Evolutionary conservation across 2,329 filamentous ascomycete species (phyloP), one percentile per base, ranked within the genome.

Genomic region (Colletotrichum coccodes): DNA sequence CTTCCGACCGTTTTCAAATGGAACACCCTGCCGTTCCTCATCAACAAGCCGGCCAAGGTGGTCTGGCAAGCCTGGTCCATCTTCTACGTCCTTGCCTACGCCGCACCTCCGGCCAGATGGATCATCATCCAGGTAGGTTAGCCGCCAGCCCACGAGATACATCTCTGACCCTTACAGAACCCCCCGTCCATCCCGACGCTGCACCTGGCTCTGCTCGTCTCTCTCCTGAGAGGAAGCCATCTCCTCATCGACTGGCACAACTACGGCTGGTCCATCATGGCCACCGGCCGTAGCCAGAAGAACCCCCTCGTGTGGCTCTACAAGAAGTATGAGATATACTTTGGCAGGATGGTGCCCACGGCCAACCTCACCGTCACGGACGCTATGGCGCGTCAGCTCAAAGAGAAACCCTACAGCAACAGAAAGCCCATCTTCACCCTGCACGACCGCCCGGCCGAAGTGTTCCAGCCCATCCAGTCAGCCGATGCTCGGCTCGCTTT

Each of bases 161-260:
- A 16, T 12, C 6, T 32, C 54, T 70, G 26, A 70, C 50, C 50
- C 52, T 71, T 34, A 6, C 80, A 98, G 86, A 99, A 98, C 74
- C 96, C 96, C 7, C 96, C 96, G 0, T 96, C 95, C 0, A 97
- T 98, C 68, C 96, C 96, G 0, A 97, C 94, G 0, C 88, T 99
- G 26, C 88, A 91, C 59, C 84, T 98, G 42, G 92, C 94, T 18
- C 85, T 91, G 26, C 70, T 95, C 4, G 85, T 94, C 54, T 93
- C 93, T 75, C 88, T 90, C 73, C 79, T 97, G 58, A 91, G 96
- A 57, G 91, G 93, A 73, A 97, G 93, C 44, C 89, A 89, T 64
- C 87, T 99, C 4, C 86, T 98, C 70, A 92, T 98, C 63, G 96
- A 99, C 83, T 99, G 96, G 96, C 96, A 99, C 84, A 99, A 99